Evolutionary conservation across 495 filamentous ascomycete genomes (phyloP).

Genomic region (Talaromyces stipitatus): DNA sequence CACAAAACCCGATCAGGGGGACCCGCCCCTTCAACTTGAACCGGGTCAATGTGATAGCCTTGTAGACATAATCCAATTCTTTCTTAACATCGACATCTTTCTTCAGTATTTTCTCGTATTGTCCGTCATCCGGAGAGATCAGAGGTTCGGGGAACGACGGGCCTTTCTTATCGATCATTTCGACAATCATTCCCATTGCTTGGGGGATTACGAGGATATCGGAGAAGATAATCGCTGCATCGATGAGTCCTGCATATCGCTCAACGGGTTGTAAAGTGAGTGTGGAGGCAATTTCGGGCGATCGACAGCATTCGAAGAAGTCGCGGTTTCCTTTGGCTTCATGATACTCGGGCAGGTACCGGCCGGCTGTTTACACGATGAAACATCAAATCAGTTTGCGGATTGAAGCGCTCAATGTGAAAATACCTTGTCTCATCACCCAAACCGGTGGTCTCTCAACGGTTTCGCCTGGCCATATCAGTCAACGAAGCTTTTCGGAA

Average conservation of each 20-base stretch:
- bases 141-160: conserved; percentile 88
- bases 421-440: conserved; percentile 94
- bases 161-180: conserved; percentile 95
- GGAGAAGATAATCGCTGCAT: conserved; percentile 98
- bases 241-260: conserved; percentile 80
- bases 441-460: conserved; percentile 91
- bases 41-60: conserved; percentile 86
- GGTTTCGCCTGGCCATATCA: conserved; percentile 57
- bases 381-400: neutral
- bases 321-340: conserved; percentile 80
- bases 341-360: conserved; percentile 97
- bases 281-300: conserved; percentile 83
- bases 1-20: conserved; percentile 94
- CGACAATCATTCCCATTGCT: conserved; percentile 92
- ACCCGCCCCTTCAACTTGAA: conserved; percentile 82
- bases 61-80: conserved; percentile 88
- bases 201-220: conserved; percentile 98
- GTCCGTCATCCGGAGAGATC: conserved; percentile 63
- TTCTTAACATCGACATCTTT: conserved; percentile 73
- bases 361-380: conserved; percentile 59
- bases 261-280: conserved; percentile 92
- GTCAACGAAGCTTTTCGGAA: neutral
- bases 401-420: neutral
- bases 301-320: conserved; percentile 95
- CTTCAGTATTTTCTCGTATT: conserved; percentile 70